phyloP scores from a whole-genome alignment of 345 rosid species.

The Balakata baccata region DNA sequence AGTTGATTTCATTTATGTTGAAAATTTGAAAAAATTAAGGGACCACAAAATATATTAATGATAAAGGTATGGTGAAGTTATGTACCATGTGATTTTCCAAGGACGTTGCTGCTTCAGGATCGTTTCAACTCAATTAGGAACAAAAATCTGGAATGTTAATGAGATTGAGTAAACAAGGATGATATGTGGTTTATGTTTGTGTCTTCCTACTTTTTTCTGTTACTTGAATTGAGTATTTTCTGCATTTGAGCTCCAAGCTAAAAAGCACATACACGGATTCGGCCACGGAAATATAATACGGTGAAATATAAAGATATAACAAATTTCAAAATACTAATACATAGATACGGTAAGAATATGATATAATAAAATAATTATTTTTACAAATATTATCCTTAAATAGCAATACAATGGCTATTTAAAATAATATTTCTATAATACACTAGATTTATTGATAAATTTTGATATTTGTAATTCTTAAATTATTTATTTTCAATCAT shows the following conservation, averaged over 20 bases:
- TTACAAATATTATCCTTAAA: too few relatives aligned
- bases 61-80: conserved; percentile 8
- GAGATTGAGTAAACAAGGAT: conserved; percentile 10
- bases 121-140: conserved; percentile 11
- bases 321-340: too few relatives aligned
- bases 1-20: neutral
- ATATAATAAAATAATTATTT: too few relatives aligned
- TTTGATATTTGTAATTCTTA: too few relatives aligned
- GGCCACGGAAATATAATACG: too few relatives aligned
- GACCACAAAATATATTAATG: conserved; percentile 11
- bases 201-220: conserved; percentile 5
- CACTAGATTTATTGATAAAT: too few relatives aligned
- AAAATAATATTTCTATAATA: too few relatives aligned
- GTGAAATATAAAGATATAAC: too few relatives aligned
- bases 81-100: neutral
- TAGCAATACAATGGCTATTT: too few relatives aligned
- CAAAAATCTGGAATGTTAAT: conserved; percentile 11
- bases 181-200: neutral
- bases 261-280: too few relatives aligned
- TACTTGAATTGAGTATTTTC: neutral
- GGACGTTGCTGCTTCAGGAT: neutral
- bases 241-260: neutral
- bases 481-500: too few relatives aligned
- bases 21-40: neutral
- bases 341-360: too few relatives aligned